These are phyloP conservation scores for Camellia oleifera DNA, from an alignment of 179 eudicot species.

Conservation along the genomic window DNA sequence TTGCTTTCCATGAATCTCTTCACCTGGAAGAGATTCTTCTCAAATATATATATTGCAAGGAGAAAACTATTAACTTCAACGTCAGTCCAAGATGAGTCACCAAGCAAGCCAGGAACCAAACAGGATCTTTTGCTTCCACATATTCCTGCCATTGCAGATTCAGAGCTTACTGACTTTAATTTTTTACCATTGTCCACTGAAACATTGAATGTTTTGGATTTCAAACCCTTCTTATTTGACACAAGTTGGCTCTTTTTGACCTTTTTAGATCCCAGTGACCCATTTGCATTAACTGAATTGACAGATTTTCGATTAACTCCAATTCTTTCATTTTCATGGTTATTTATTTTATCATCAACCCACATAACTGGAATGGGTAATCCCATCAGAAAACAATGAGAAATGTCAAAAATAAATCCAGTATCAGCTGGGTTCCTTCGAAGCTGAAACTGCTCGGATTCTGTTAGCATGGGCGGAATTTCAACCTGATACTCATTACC, in stretches of 20 bases:
- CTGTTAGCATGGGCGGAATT: constrained; percentile 39
- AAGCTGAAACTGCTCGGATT: constrained; percentile 30
- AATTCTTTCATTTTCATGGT: constrained; percentile 17
- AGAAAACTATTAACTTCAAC: constrained; percentile 54
- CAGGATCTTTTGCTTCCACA: constrained; percentile 5
- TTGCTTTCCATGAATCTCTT: constrained; percentile 53
- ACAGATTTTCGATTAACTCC: constrained; percentile 6
- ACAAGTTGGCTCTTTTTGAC: neutral
- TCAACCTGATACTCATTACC: constrained; percentile 59
- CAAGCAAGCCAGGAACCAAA: constrained; percentile 43
- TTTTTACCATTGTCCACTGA: neutral
- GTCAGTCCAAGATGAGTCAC: constrained; percentile 49
- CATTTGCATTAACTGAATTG: neutral
- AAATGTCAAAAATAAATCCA: constrained; percentile 18
- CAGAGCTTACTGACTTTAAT: neutral
- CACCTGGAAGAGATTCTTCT: constrained; percentile 58
- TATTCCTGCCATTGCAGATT: constrained; percentile 1
- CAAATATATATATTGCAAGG: constrained; percentile 63
- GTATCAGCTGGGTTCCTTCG: constrained; percentile 32
- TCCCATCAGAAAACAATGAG: constrained; percentile 39
- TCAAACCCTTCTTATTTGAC: constrained; percentile 7
- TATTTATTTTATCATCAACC: constrained; percentile 25
- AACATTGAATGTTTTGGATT: neutral
- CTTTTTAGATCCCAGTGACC: constrained; percentile 7
- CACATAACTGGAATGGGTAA: constrained; percentile 50